Evolutionary conservation across 306 rosid genomes (phyloP).

Genomic region (Rosa rugosa): DNA sequence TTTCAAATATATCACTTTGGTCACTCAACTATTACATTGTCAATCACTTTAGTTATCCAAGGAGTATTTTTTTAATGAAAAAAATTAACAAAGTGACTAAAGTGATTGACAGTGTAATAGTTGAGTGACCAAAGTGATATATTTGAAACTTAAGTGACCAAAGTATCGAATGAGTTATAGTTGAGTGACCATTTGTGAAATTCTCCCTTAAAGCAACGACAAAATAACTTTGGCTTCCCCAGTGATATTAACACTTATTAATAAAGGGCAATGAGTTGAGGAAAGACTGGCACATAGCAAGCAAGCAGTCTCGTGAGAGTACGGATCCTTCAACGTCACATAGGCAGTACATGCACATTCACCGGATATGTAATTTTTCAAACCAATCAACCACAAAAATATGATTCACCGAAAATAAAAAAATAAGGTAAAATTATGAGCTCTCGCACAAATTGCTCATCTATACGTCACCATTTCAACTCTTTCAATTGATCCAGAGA

Average conservation of each 20-base stretch:
- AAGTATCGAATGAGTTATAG: no score
- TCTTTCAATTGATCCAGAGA: constrained; percentile 66
- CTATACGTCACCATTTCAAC: constrained; percentile 65
- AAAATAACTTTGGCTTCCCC: background rate
- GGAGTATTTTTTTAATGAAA: no score
- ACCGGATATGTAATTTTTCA: constrained; percentile 53
- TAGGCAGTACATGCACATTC: constrained; percentile 76
- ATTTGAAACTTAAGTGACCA: no score
- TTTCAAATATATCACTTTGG: no score
- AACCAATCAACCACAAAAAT: background rate
- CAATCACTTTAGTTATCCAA: no score
- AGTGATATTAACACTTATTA: background rate
- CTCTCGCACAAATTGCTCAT: background rate
- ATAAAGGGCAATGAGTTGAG: background rate
- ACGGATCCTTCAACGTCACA: constrained; percentile 80
- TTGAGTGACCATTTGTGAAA: no score
- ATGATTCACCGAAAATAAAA: background rate
- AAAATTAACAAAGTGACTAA: no score
- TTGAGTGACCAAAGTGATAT: no score
- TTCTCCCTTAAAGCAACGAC: background rate
- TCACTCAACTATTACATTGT: no score
- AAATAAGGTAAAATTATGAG: background rate
- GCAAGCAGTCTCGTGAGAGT: constrained; percentile 91
- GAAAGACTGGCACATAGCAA: constrained; percentile 76
- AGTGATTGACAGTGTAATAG: no score